Evolutionary conservation across 1,284 basidiomycete genomes (phyloP), one percentile per base, ranked within the genome.

Genomic region (Microbotryum silenes-acaulis): DNA sequence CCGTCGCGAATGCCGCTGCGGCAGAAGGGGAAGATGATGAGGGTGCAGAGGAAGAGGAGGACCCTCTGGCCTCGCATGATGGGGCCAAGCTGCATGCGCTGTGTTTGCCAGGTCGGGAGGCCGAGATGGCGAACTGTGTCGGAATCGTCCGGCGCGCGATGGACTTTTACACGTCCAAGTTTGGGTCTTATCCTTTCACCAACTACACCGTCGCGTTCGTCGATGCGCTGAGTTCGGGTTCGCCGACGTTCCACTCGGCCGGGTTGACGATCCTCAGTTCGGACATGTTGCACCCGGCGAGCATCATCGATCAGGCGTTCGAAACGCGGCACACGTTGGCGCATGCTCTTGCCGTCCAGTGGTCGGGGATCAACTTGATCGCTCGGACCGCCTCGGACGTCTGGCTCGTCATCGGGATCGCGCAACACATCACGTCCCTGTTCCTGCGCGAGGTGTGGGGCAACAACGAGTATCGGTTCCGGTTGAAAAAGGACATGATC

Each of bases 351-450:
- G 92, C 92, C 7, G 91, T 86, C 70, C 96, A 99, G 76, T 98
- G 96, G 96, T 82, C 91, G 58, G 94, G 96, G 23, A 86, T 99
- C 77, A 96, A 97, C 76, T 91, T 99, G 70, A 86, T 94, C 61
- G 92, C 88, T 59, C 91, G 91, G 76, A 84, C 86, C n/a, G 90
- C 89, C 82, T 88, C 91, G 10, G 96, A 98, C 76, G 85, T 86
- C 8, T 99, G 96, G 96, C 83, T 99, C 20, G 86, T 94, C 66
- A 90, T 94, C 69, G 96, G 94, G 2, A 79, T 99, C 29, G 87
- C 90, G 14, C 80, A 92, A 42, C 94, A 97, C 75, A 88, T 98
- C 72, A 87, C 89, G 27, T 87, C 88, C 16, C 81, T 94, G 52
- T 97, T 91, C 77, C 79, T 96, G 68, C 85, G 87, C 60, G 88